Conservation (phyloP, 352 stramenopile genomes). For the Peronospora belbahrii region DNA sequence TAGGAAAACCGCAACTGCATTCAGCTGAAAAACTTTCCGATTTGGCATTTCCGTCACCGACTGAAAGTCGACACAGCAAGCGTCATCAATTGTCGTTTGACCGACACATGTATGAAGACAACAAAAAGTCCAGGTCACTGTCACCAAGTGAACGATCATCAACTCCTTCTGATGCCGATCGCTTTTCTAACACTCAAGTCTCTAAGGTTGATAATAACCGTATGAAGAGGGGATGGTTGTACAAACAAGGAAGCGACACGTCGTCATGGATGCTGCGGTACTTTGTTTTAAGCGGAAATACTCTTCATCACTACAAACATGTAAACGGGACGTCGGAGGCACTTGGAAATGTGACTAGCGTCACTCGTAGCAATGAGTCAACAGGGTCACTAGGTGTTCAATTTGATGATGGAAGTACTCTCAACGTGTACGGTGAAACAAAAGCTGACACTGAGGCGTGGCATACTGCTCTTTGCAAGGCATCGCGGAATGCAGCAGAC, state of each 20-base stretch:
- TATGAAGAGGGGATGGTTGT: constrained; percentile 54
- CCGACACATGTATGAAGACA: constrained; percentile 7
- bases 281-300: constrained; percentile 48
- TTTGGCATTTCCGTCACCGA: too few relatives aligned
- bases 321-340: constrained; percentile 29
- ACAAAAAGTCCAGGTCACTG: not conserved
- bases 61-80: too few relatives aligned
- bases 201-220: not conserved
- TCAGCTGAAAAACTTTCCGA: constrained; percentile 15
- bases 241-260: constrained; percentile 37
- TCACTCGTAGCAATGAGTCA: constrained; percentile 28
- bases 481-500: constrained; percentile 16
- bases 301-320: constrained; percentile 49
- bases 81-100: too few relatives aligned
- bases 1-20: constrained; percentile 25
- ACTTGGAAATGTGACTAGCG: constrained; percentile 39
- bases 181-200: constrained; percentile 5
- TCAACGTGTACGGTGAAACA: constrained; percentile 43
- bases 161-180: constrained; percentile 5
- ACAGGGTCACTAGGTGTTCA: constrained; percentile 36
- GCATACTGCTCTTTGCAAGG: constrained; percentile 34
- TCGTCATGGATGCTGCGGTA: constrained; percentile 63
- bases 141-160: constrained; percentile 6
- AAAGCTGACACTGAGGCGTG: constrained; percentile 41
- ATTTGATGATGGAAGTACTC: constrained; percentile 34